Percentiles rank a stretch among this genome's conserved stretches.
Evolutionary conservation across 2,329 filamentous ascomycete genomes (phyloP).

Genomic region (Fusarium sp.): DNA sequence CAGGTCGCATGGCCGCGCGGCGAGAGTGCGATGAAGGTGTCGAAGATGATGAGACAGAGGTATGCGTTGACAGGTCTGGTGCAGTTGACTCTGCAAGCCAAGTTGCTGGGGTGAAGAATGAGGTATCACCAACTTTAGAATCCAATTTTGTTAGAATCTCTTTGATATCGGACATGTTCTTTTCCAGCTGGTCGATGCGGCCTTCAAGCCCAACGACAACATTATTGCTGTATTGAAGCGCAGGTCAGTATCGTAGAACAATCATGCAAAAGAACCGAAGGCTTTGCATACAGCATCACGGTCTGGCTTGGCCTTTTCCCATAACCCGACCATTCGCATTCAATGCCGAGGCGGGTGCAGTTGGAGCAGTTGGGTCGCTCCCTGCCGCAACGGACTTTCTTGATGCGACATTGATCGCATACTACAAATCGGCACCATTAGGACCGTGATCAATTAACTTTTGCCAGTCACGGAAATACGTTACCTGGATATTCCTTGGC

Average conservation of each 20-base stretch:
- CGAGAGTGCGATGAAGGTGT: not conserved
- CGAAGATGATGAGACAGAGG: not conserved
- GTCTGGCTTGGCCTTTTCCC: slow-evolving; percentile 1
- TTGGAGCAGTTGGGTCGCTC: slow-evolving; percentile 7
- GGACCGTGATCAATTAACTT: not conserved
- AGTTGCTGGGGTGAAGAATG: not conserved
- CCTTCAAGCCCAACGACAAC: not conserved
- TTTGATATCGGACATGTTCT: slow-evolving; percentile 1
- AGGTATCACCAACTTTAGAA: not conserved
- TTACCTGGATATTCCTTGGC: slow-evolving; percentile 2
- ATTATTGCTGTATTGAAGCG: not conserved
- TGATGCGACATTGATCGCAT: slow-evolving; percentile 8
- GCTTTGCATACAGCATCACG: not conserved
- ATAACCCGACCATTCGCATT: slow-evolving; percentile 7
- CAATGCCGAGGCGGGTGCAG: slow-evolving; percentile 4
- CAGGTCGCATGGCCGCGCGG: not conserved
- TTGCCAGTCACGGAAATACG: not conserved
- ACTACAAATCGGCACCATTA: not conserved
- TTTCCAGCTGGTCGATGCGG: slow-evolving; percentile 2
- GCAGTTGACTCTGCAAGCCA: not conserved
- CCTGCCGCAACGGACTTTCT: slow-evolving; percentile 1
- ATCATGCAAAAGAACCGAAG: not conserved
- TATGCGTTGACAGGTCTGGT: not conserved
- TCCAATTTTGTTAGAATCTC: not conserved
- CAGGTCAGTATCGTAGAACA: not conserved